Evolutionary conservation across 805 yeast genomes (phyloP), one percentile per base, ranked within the genome.

Genomic region (Yamadazyma sp.): DNA sequence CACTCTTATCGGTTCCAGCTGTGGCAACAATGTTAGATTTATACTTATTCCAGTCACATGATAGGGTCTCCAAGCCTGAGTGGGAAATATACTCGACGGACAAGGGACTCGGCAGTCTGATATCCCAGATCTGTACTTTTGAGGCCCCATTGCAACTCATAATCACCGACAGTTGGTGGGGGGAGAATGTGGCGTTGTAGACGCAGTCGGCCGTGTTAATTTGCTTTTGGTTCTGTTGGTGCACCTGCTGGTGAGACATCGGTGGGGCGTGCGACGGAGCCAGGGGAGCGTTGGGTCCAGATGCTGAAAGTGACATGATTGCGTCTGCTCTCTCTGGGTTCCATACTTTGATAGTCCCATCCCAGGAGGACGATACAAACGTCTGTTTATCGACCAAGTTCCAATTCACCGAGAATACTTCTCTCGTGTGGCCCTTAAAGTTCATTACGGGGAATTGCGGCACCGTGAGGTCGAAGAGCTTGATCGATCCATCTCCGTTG

Each of bases 1-100:
- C 76, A 15, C 81, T 65, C 53, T 85, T 85, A 57, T 91, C 98
- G 6, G 91, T 95, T n/a, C 96, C 95, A 3, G 87, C 93, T 0
- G 95, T 78, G 3, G 96, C 95, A 4, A 91, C 64, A 0, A 88
- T 75, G 2, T 82, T 73, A 1, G 88, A 74, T 52, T 87, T 73
- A 59, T 93, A 91, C 57, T 90, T 90, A 62, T 91, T 93, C 82
- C 89, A 90, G 66, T 91, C 98, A 43, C 89, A 76, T 2, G 84
- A 67, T 32, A 93, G 68, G 6, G 85, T 71, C 56, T 91, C 98
- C 33, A 86, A 70, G 1, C 95, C 95, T 12, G 80, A 75, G 53
- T 87, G 96, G 1, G 89, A 84, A 21, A 81, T 62, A 45, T 75
- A 79, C 46, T 79, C 84, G 28, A 75, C 54, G 45, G 74, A 75